phyloP scores from a whole-genome alignment of 2,329 filamentous ascomycete genomes.

The Pseudocercospora crystallina region DNA sequence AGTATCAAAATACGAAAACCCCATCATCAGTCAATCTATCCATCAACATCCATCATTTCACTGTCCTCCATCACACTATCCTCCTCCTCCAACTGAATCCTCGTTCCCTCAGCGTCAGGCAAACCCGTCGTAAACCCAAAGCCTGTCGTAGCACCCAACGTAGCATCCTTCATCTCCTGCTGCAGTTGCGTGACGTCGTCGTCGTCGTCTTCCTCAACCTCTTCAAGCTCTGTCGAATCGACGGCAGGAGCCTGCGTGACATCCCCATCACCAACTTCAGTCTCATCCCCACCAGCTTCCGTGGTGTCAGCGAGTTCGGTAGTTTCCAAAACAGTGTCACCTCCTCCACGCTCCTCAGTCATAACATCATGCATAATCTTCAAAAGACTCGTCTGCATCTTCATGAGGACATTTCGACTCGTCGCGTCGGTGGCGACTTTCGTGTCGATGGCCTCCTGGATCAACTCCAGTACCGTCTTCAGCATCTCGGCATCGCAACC shows the following conservation, averaged over 20 bases:
- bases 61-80: conserved; percentile 22
- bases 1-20: too few relatives aligned
- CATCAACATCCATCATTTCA: conserved; percentile 28
- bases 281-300: conserved; percentile 13
- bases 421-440: conserved; percentile 53
- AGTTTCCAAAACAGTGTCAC: conserved; percentile 31
- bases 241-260: conserved; percentile 9
- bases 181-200: conserved; percentile 28
- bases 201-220: conserved; percentile 23
- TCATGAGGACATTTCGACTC: conserved; percentile 55
- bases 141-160: conserved; percentile 22
- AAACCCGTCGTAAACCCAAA: conserved; percentile 30
- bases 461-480: conserved; percentile 45
- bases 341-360: conserved; percentile 34
- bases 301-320: conserved; percentile 25
- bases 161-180: conserved; percentile 29
- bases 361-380: conserved; percentile 52
- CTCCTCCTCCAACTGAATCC: conserved; percentile 28
- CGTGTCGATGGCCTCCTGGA: conserved; percentile 49
- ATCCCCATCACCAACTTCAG: conserved; percentile 16
- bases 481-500: conserved; percentile 33
- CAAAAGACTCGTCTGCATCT: conserved; percentile 51
- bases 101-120: conserved; percentile 39
- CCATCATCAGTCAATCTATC: neutral
- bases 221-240: conserved; percentile 14